Evolutionary conservation across 2,329 filamentous ascomycete genomes (phyloP).

Genomic region (Trichoderma atrobrunneum): DNA sequence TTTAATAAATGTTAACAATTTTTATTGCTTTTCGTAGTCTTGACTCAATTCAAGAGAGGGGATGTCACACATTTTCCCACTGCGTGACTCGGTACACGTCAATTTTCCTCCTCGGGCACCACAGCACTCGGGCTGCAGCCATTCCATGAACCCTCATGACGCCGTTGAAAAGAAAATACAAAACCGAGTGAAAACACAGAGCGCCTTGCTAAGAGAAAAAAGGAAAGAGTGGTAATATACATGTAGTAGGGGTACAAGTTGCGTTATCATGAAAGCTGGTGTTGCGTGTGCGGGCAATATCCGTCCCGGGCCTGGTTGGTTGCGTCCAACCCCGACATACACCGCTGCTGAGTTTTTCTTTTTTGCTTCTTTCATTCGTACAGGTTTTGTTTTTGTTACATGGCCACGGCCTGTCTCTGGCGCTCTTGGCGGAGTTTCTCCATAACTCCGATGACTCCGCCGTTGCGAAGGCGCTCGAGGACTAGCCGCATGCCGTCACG

Average conservation of each 20-base stretch:
- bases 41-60: conserved; percentile 39
- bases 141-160: conserved; percentile 9
- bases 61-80: conserved; percentile 34
- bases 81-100: conserved; percentile 28
- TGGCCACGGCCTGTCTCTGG: conserved; percentile 29
- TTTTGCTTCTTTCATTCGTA: background rate
- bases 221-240: conserved; percentile 33
- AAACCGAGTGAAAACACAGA: conserved; percentile 28
- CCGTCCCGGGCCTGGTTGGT: background rate
- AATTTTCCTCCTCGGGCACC: conserved; percentile 21
- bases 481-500: conserved; percentile 82
- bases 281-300: background rate
- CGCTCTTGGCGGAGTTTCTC: conserved; percentile 52
- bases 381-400: conserved; percentile 5
- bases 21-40: conserved; percentile 22
- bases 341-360: background rate
- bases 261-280: conserved; percentile 20
- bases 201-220: conserved; percentile 37
- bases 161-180: conserved; percentile 10
- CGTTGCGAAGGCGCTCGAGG: conserved; percentile 64
- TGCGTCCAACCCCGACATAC: background rate
- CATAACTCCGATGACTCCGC: conserved; percentile 56
- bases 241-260: conserved; percentile 27
- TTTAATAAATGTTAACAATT: background rate
- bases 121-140: conserved; percentile 16